Base-by-base conservation (phyloP, 352 stramenopile genomes). In the Phytophthora melonis region DNA sequence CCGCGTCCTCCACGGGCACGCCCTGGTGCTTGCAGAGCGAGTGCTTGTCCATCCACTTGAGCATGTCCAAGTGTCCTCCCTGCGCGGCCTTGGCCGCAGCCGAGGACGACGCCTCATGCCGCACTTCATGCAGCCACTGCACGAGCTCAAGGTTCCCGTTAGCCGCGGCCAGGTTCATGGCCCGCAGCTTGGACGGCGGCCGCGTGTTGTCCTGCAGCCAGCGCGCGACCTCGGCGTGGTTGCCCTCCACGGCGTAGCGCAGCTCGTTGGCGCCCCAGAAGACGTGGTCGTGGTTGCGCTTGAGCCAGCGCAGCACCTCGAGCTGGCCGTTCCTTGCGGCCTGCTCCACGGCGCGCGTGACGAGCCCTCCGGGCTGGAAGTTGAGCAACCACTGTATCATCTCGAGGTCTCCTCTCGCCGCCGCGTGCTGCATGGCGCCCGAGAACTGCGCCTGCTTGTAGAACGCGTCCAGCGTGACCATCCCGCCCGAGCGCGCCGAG, bases 211-310 rank as follows among this genome's bases (percentile, higher is more conserved):
- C 70, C 45, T 73, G 70, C 45, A 81, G 61, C 74, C 74, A 81
- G 9, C 58, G 43, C 21, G 56, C 74, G 16, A 78, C 50, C 1
- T 50, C 32, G 0, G 45, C 34, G 41, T 81, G 70, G 43, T 78
- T 61, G 8, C 67, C 53, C 41, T 75, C 59, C 3, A 80, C 55
- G 14, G 74, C 74, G 25, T 75, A 76, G 13, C 69, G 69, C 13
- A 81, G 66, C 19, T 81, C 74, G 53, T 81, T 81, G 1, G 74
- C 74, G 0, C 74, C 74, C 74, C 74, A 81, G 58, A 81, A 81
- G n/a, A 81, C 66, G 25, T 77, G 68, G 34, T 79, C 68, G 43
- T 77, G 72, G 34, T 78, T 52, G 2, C 63, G n/a, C 16, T 78
- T 69, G 2, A 80, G 39, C 74, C 74, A 80, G 34, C 23, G 25